Evolutionary conservation across 2,329 filamentous ascomycete genomes (phyloP).

Genomic region (Chrysoporthe deuterocubensis): DNA sequence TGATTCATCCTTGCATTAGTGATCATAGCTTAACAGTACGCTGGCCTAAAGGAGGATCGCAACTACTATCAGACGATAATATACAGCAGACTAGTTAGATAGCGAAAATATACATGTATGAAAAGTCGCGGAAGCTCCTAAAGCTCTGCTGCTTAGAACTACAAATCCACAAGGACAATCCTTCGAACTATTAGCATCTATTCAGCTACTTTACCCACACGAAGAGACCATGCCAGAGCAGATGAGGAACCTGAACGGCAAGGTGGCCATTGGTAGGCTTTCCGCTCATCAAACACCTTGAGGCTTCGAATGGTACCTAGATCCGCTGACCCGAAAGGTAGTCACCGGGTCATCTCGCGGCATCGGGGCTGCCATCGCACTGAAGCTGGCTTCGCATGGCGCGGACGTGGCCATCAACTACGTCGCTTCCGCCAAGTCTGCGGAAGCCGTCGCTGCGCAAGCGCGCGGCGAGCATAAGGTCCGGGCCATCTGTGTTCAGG

Average conservation of each 20-base stretch:
- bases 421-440: conserved; percentile 1
- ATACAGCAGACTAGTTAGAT: not conserved
- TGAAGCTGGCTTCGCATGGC: conserved; percentile 15
- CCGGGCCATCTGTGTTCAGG: conserved; percentile 30
- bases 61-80: not conserved
- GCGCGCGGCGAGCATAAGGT: conserved; percentile 19
- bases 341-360: conserved; percentile 22
- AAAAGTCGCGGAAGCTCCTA: not conserved
- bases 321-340: not conserved
- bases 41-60: not conserved
- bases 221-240: not conserved
- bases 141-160: not conserved
- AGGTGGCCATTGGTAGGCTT: conserved; percentile 15
- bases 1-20: not conserved
- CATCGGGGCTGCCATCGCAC: conserved; percentile 20
- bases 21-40: not conserved
- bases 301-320: too few species aligned
- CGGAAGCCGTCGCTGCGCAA: conserved; percentile 23
- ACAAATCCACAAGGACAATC: not conserved
- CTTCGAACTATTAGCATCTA: not conserved
- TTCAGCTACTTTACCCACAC: not conserved
- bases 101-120: not conserved
- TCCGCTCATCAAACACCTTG: not conserved
- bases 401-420: conserved; percentile 20
- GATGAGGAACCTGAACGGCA: conserved; percentile 2